A percentile compares a stretch with the other conserved stretches of the same genome.
Conservation (phyloP, 768 basidiomycete genomes). For the Phylloporus sp. region DNA sequence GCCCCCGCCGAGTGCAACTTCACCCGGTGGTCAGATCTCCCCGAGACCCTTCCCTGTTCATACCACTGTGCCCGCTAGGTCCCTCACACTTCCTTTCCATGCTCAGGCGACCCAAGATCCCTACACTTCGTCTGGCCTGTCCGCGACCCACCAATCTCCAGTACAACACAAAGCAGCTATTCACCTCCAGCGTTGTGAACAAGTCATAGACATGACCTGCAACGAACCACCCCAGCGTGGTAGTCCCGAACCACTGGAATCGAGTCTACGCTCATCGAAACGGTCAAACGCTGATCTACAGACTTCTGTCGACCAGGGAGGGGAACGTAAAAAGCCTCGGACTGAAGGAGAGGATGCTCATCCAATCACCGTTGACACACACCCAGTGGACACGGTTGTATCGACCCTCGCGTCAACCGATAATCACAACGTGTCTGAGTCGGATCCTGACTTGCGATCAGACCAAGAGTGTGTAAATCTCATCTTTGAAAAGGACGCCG, state of each 20-base stretch:
- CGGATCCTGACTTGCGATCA: constrained; percentile 31
- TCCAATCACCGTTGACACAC: not conserved
- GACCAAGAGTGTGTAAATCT: constrained; percentile 40
- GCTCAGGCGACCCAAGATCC: not conserved
- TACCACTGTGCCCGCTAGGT: constrained; percentile 4
- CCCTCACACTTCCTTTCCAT: constrained; percentile 7
- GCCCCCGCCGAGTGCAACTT: constrained; percentile 15
- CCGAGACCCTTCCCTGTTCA: constrained; percentile 11
- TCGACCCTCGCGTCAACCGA: not conserved
- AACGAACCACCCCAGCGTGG: not conserved
- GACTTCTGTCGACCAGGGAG: constrained; percentile 5
- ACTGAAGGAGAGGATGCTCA: constrained; percentile 4
- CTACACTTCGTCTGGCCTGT: constrained; percentile 3
- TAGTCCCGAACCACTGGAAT: not conserved
- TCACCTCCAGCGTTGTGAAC: not conserved
- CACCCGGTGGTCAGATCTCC: constrained; percentile 4
- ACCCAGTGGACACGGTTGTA: not conserved
- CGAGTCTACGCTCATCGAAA: constrained; percentile 11
- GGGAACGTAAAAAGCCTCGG: constrained; percentile 20
- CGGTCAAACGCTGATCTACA: constrained; percentile 15
- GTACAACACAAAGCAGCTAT: constrained; percentile 1
- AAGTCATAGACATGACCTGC: not conserved
- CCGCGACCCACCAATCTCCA: constrained; percentile 6
- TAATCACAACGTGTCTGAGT: not conserved
- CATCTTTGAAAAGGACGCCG: constrained; percentile 33